Evolutionary conservation across 768 basidiomycete genomes (phyloP).

Genomic region (Collybia sp.): DNA sequence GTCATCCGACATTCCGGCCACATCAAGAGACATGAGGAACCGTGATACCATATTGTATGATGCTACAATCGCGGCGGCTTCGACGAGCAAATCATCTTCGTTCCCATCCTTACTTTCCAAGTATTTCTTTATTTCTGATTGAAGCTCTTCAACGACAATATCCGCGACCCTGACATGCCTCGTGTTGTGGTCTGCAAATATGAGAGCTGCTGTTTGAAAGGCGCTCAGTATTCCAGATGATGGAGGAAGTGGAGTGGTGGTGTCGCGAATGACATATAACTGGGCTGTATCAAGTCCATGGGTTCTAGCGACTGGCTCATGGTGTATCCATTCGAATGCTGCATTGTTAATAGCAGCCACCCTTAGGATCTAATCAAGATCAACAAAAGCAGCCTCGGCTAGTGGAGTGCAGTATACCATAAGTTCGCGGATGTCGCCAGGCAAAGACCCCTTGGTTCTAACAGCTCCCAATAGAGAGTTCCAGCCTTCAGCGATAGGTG

Average conservation of each 20-base stretch:
- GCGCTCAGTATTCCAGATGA: slow-evolving; percentile 34
- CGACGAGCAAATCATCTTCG: slow-evolving; percentile 45
- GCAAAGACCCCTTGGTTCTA: slow-evolving; percentile 40
- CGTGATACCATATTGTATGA: slow-evolving; percentile 69
- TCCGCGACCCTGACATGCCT: slow-evolving; percentile 38
- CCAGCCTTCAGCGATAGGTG: slow-evolving; percentile 45
- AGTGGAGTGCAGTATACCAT: slow-evolving; percentile 30
- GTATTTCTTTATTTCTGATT: slow-evolving; percentile 25
- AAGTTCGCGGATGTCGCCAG: slow-evolving; percentile 44
- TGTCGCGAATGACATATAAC: slow-evolving; percentile 50
- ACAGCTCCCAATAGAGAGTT: slow-evolving; percentile 46
- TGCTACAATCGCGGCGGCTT: slow-evolving; percentile 47
- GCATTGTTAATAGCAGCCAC: slow-evolving; percentile 47
- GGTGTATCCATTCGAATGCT: slow-evolving; percentile 54
- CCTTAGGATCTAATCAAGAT: slow-evolving; percentile 35
- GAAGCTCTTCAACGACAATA: slow-evolving; percentile 34
- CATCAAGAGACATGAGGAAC: slow-evolving; percentile 57
- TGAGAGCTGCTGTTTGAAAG: slow-evolving; percentile 46
- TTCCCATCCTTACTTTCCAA: slow-evolving; percentile 17
- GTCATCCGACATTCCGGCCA: slow-evolving; percentile 45
- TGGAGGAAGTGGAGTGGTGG: slow-evolving; percentile 34
- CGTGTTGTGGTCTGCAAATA: slow-evolving; percentile 60
- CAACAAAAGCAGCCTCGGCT: neutral
- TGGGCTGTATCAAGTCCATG: slow-evolving; percentile 50
- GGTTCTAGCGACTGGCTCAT: slow-evolving; percentile 43